Base-by-base conservation (phyloP, 345 rosid species). In the Populus tremula region DNA sequence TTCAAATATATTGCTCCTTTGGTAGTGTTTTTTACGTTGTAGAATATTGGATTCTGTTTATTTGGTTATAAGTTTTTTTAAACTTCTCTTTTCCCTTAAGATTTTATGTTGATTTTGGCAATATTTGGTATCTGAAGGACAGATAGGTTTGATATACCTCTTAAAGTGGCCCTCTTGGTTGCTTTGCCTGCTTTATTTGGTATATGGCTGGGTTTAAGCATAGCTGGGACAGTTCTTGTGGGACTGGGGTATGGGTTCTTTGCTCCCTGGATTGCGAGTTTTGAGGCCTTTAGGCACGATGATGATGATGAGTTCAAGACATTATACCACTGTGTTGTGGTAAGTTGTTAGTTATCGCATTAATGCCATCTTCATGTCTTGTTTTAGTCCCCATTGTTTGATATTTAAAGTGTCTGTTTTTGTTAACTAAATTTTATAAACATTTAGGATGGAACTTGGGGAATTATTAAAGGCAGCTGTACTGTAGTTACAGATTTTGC, bases 211-310 rank as follows among this genome's bases (percentile, higher is more conserved):
- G 89, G 82, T 81, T 82, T 94, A 72, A 92, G 96, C 87, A 84
- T 92, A 79, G 81, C 90, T 72, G 85, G 88, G 45, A 94, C 87
- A 79, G 83, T 82, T 77, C 86, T 90, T 77, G 86, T 88, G 70
- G 94, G 95, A 66, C 65, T 94, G 67, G 93, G 93, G n/a, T 91
- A 91, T 83, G 97, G 97, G 2, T 92, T 90, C 83, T 88, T 94
- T 82, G 82, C 93, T 65, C 97, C 97, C 61, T 91, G 97, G 97
- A 81, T 92, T 78, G 88, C 91, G 67, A 83, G 97, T 84, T 92
- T 94, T 75, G 90, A 92, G 80, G 98, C 98, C 75, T 94, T 91
- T 66, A 87, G 96, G 83, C 87, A 85, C 69, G 86, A 85, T 69
- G 45, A 41, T 67, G 45, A 41, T 3, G 61, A 87, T 79, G 87